Percentiles rank a stretch among this genome's conserved stretches.
phyloP scores from a whole-genome alignment of 139 green algal genomes.

The Chlamydomonas sp. region DNA sequence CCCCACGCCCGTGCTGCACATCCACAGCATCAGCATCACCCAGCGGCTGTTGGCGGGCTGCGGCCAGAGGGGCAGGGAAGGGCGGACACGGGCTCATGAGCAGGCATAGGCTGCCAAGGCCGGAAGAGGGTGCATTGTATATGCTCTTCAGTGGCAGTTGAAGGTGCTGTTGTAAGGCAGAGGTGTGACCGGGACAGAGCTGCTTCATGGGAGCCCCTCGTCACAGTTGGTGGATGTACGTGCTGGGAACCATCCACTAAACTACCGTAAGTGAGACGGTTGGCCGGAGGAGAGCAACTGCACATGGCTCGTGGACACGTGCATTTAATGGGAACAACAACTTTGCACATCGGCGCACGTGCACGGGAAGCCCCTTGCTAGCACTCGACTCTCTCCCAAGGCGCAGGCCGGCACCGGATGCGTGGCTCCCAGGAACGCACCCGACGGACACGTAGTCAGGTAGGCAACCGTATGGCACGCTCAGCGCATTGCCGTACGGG shows the following conservation, averaged over 20 bases:
- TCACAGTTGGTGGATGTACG: too few species aligned
- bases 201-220: neutral
- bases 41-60: slow-evolving; percentile 63
- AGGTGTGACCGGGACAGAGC: neutral
- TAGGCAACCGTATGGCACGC: neutral
- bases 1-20: slow-evolving; percentile 68
- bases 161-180: neutral
- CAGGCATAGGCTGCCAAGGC: neutral
- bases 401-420: neutral
- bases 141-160: neutral
- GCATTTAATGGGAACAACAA: too few species aligned
- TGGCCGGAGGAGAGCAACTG: too few species aligned
- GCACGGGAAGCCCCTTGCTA: too few species aligned
- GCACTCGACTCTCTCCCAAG: neutral
- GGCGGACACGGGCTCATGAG: too few species aligned
- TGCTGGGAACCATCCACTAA: too few species aligned
- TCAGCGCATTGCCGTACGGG: neutral
- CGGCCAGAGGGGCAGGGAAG: neutral
- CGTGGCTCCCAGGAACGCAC: neutral
- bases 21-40: slow-evolving; percentile 78
- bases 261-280: too few species aligned
- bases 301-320: too few species aligned
- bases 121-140: neutral
- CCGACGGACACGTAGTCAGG: neutral
- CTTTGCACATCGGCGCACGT: too few species aligned